Conservation (phyloP, 1,284 basidiomycete species). For the Cutaneotrichosporon sp. region DNA sequence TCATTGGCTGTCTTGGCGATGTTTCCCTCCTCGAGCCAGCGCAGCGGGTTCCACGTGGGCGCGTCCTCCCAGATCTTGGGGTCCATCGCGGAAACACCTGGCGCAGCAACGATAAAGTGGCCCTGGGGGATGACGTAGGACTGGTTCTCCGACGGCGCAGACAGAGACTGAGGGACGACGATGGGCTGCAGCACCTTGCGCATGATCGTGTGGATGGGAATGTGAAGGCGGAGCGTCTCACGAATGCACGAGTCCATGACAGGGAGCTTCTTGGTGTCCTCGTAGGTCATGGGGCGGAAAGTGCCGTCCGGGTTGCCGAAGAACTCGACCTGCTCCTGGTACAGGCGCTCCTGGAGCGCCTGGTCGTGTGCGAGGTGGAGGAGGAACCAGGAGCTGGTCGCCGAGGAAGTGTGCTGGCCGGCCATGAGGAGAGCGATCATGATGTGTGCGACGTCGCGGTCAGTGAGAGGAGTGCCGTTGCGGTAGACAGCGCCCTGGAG, state of each 20-base stretch:
- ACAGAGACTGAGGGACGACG: slow-evolving; percentile 72
- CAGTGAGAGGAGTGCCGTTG: slow-evolving; percentile 69
- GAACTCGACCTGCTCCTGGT: slow-evolving; percentile 79
- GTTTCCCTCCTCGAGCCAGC: slow-evolving; percentile 79
- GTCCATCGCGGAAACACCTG: slow-evolving; percentile 84
- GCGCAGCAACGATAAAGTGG: slow-evolving; percentile 84
- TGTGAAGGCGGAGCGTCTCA: slow-evolving; percentile 86
- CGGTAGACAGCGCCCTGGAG: slow-evolving; percentile 83
- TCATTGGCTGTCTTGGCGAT: slow-evolving; percentile 70
- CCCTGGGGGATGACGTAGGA: slow-evolving; percentile 86
- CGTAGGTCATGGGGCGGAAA: slow-evolving; percentile 76
- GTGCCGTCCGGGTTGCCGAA: slow-evolving; percentile 76
- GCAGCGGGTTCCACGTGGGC: slow-evolving; percentile 66
- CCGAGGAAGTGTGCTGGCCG: slow-evolving; percentile 95
- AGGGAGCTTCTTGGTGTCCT: slow-evolving; percentile 77
- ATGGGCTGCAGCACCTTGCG: slow-evolving; percentile 83
- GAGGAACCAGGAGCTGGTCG: slow-evolving; percentile 86
- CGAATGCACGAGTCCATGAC: slow-evolving; percentile 84
- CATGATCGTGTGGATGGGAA: slow-evolving; percentile 75
- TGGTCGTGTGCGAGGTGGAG: slow-evolving; percentile 79
- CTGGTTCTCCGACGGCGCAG: slow-evolving; percentile 64
- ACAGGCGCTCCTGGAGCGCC: slow-evolving; percentile 73
- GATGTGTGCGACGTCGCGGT: slow-evolving; percentile 75
- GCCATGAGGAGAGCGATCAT: slow-evolving; percentile 64
- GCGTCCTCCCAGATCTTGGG: slow-evolving; percentile 75